These are phyloP conservation scores for Evansstolkia leycettana DNA, from an alignment of 495 filamentous ascomycete genomes.

Conservation along the genomic window DNA sequence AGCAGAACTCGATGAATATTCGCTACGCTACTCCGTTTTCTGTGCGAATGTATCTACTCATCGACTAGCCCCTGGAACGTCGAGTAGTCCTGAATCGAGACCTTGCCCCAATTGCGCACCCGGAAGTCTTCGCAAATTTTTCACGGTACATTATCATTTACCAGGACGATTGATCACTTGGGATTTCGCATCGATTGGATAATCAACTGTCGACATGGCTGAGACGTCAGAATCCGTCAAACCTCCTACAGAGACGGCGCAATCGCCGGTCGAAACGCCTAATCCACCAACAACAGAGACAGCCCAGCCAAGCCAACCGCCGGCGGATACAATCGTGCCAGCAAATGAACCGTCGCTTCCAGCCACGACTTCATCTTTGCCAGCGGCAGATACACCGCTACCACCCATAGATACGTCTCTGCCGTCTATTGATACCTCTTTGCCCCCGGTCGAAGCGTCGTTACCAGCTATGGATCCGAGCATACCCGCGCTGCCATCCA, in stretches of 20 bases:
- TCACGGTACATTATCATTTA: not conserved
- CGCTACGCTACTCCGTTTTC: not conserved
- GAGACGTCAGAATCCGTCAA: conserved; percentile 21
- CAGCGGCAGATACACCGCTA: conserved; percentile 18
- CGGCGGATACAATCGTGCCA: conserved; percentile 4
- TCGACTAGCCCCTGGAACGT: not conserved
- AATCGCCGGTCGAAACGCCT: conserved; percentile 9
- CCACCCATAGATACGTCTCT: conserved; percentile 28
- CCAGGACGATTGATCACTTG: not conserved
- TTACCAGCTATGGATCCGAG: conserved; percentile 24
- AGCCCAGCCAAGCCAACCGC: conserved; percentile 4
- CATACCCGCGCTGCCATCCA: conserved; percentile 14
- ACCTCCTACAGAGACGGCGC: conserved; percentile 18
- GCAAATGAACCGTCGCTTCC: conserved; percentile 2
- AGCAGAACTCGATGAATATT: not conserved
- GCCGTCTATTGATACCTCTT: conserved; percentile 17
- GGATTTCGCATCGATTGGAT: not conserved
- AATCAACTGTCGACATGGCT: conserved; percentile 15
- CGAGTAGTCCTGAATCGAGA: not conserved
- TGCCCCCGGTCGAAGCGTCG: conserved; percentile 10
- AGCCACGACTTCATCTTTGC: conserved; percentile 2
- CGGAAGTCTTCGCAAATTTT: conserved; percentile 2
- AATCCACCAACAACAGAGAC: conserved; percentile 12
- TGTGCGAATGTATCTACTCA: not conserved
- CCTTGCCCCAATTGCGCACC: conserved; percentile 11